Base-by-base conservation (phyloP, 225 moss, liverwort and hornwort species). In the Pseudisothecium myosuroides region DNA sequence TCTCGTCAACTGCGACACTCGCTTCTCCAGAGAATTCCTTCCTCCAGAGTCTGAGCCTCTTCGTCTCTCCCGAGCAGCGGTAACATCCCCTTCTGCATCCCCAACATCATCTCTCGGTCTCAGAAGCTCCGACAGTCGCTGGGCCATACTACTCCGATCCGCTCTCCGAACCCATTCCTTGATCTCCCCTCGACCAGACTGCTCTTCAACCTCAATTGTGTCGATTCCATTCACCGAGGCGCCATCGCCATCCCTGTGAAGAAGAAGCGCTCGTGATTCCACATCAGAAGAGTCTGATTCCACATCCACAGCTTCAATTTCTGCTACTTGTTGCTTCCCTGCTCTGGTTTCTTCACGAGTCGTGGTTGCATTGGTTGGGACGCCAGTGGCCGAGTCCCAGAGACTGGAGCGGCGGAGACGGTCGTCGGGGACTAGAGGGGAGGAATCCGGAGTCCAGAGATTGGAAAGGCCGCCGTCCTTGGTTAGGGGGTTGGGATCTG, bases 1-100 rank as follows among this genome's bases (percentile, higher is more conserved):
- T 47, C 91, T 92, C 84, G 87, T 94, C 80, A 94, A 71, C 90
- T 91, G 91, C 47, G 94, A 91, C 17, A 93, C 92, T 26, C 93
- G 94, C 50, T 90, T 94, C 80, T 90, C 92, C 55, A 52, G 39
- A 58, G 79, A 41, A 50, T 16, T 49, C 23, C 80, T 52, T 37
- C 83, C 37, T 37, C 83, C 89, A 73, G 77, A n/a, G 24, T 89
- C 93, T 14, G 89, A 86, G 61, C 61, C 37, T 72, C 78, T 83
- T 41, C 91, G 85, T 87, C 94, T 92, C 78, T 92, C 90, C 36
- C 91, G 91, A 80, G 91, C 79, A 37, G 92, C 79, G 58, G 79
- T 85, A 92, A 62, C 91, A 56, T 91, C 91, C 61, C 60, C 90
- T 55, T 90, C 91, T 39, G 72, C 56, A 43, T 91, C 91, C 60